Evolutionary conservation across 2,329 filamentous ascomycete genomes (phyloP), one percentile per base, ranked within the genome.

Genomic region (Colletotrichum limetticola): DNA sequence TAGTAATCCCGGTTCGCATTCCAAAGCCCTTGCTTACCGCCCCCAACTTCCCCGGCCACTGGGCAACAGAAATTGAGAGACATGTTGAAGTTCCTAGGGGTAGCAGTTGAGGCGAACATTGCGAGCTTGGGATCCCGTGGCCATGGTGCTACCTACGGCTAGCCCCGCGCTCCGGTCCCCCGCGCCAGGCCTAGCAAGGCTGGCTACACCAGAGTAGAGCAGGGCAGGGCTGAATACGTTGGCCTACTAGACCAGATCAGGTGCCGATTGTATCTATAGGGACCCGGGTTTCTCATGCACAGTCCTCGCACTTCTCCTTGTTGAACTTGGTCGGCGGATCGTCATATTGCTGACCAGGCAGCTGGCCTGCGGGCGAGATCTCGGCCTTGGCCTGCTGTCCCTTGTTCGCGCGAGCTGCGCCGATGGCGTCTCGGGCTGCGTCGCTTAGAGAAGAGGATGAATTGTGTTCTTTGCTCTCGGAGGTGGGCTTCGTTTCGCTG

Each of bases 351-450:
- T 60, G 42, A 7, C 55, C 19, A 22, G 56, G 53, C 14, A n/a
- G 26, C 32, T 67, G 42, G 14, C 42, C 63, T 12, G 55, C 52
- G 56, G 69, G 52, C 14, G 60, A 60, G 16, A 71, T 28, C 28
- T 75, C 60, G 11, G 64, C 32, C 16, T 57, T 68, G 52, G 35
- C 61, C 46, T 71, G 56, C 58, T 75, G 72, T 3, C 74, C 74
- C 58, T 71, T 75, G 55, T 75, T 75, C 32, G 68, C 72, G 57
- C 62, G 66, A 1, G 74, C 74, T 26, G 68, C 58, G 14, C 55
- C 53, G n/a, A 75, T 66, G 37, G 71, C 63, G 14, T 53, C 71
- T 6, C 32, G 53, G 5, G 71, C 71, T 12, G 24, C 71, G 22
- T 75, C 74, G 56, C 59, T 52, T 12, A 75, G 26, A 6, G 59